Evolutionary conservation across 257 asterid genomes (phyloP).

Genomic region (Gentiana dahurica): DNA sequence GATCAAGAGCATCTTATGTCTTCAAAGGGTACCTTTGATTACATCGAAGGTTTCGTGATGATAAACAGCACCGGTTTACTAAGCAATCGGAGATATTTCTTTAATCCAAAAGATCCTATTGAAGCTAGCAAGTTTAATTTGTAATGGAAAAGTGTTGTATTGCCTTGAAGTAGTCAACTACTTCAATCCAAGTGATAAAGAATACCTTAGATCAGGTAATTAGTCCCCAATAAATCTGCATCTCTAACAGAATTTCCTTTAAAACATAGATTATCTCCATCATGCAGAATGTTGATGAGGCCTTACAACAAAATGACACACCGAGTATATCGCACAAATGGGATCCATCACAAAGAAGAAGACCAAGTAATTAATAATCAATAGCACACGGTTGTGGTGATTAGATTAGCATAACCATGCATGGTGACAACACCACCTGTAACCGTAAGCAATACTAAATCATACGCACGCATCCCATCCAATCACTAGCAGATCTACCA

Average conservation of each 20-base stretch:
- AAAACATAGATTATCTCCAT: not conserved
- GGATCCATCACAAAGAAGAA: no score
- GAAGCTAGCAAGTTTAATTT: conserved; percentile 59
- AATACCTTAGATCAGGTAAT: conserved; percentile 35
- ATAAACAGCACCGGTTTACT: conserved; percentile 69
- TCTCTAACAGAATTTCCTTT: no score
- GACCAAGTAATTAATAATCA: no score
- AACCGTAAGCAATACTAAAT: no score
- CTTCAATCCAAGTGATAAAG: conserved; percentile 44
- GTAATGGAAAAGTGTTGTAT: conserved; percentile 59
- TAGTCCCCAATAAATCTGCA: no score
- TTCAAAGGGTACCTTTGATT: conserved; percentile 48
- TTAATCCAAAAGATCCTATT: conserved; percentile 68
- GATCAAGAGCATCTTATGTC: conserved; percentile 82
- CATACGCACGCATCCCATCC: no score
- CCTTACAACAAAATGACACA: conserved; percentile 11
- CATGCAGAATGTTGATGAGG: conserved; percentile 50
- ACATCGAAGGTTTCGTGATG: conserved; percentile 72
- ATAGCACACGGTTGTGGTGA: no score
- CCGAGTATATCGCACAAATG: no score
- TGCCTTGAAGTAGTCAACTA: conserved; percentile 85
- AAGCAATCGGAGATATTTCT: conserved; percentile 81
- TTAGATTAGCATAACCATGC: no score
- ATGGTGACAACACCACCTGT: no score
- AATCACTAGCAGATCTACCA: no score